A percentile compares a stretch with the other conserved stretches of the same genome.
phyloP scores from a whole-genome alignment of 805 yeast species.

The Sungouiella thailandica region DNA sequence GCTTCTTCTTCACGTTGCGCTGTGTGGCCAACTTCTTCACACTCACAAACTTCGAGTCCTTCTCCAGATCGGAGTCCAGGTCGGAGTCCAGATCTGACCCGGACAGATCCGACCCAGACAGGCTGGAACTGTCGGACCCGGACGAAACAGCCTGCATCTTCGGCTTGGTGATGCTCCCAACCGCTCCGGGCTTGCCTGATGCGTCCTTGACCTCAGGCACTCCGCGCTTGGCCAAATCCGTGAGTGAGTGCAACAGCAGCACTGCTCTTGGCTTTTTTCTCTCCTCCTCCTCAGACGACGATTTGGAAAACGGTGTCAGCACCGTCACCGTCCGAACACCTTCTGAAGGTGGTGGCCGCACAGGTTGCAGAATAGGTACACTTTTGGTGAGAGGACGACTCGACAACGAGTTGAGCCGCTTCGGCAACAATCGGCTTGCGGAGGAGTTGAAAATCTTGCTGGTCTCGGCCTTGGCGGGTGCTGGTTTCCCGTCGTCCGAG shows the following conservation, averaged over 20 bases:
- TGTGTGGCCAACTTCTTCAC: conserved; percentile 18
- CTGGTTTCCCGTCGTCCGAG: background rate
- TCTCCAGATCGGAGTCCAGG: conserved; percentile 10
- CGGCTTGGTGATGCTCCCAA: conserved; percentile 1
- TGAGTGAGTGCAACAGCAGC: conserved; percentile 7
- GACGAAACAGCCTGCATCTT: conserved; percentile 1
- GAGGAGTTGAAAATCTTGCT: background rate
- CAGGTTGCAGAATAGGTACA: background rate
- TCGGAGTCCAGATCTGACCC: conserved; percentile 6
- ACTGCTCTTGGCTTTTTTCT: conserved; percentile 1
- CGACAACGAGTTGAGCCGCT: conserved; percentile 2
- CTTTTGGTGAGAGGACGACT: conserved; percentile 1
- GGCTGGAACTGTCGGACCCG: conserved; percentile 5
- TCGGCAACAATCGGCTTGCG: conserved; percentile 4
- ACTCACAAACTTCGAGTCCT: conserved; percentile 19
- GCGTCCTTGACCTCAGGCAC: conserved; percentile 14
- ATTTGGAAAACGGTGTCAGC: conserved; percentile 1
- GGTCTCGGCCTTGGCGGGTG: background rate
- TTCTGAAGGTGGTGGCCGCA: background rate
- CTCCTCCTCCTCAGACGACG: conserved; percentile 2
- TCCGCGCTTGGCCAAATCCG: conserved; percentile 12
- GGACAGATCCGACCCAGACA: conserved; percentile 6
- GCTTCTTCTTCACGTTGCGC: conserved; percentile 15
- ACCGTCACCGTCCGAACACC: conserved; percentile 3
- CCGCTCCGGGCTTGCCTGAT: background rate